Evolutionary conservation across 1,284 basidiomycete species (phyloP).

Genomic region (Apiotrichum gamsii): DNA sequence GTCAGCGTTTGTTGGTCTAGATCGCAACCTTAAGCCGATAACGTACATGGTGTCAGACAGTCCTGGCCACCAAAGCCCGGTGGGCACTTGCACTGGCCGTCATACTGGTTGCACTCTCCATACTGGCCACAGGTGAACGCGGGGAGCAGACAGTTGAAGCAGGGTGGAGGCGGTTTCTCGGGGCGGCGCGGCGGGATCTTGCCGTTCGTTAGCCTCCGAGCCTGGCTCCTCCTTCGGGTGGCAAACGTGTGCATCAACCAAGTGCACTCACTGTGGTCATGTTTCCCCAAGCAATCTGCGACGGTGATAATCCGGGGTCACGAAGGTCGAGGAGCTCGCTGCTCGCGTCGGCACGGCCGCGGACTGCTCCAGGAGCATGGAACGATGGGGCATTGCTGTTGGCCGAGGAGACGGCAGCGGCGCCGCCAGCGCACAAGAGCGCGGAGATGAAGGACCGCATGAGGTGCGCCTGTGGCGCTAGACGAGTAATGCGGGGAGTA

Average conservation of each 20-base stretch:
- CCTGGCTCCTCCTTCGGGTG: too few species aligned
- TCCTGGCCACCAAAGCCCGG: slow-evolving; percentile 86
- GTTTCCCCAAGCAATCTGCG: neutral
- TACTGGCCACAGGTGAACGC: slow-evolving; percentile 78
- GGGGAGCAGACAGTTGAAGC: slow-evolving; percentile 80
- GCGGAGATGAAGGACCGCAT: neutral
- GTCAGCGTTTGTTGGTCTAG: neutral
- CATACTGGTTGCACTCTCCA: slow-evolving; percentile 75
- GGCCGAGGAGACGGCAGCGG: neutral
- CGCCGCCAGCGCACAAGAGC: neutral
- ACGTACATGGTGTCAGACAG: slow-evolving; percentile 73
- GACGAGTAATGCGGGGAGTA: too few species aligned
- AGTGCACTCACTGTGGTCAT: slow-evolving; percentile 2
- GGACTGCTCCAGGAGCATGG: neutral
- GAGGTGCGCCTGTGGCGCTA: neutral
- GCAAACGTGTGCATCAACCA: too few species aligned
- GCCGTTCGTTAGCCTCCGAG: too few species aligned
- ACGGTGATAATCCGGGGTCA: slow-evolving; percentile 3
- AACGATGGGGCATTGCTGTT: neutral
- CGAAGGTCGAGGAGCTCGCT: slow-evolving; percentile 18
- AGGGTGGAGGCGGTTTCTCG: slow-evolving; percentile 48
- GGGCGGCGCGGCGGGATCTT: slow-evolving; percentile 26
- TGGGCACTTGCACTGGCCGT: slow-evolving; percentile 85
- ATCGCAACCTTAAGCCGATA: too few species aligned
- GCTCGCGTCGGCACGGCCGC: neutral